Evolutionary conservation across 148 eudicot genomes (phyloP).

Genomic region (Rhododendron vialii): DNA sequence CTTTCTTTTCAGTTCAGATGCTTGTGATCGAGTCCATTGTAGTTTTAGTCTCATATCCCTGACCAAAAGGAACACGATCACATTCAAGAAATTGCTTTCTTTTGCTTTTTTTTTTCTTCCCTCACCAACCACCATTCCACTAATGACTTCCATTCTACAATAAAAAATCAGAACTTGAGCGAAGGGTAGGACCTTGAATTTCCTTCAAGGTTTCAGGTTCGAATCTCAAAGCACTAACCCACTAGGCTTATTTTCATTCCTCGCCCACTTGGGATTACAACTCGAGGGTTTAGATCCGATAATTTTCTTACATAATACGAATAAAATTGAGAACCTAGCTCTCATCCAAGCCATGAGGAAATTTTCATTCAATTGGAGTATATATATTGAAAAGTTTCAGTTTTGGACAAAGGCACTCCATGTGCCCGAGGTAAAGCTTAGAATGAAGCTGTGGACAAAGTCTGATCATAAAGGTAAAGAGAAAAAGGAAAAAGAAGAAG

Average conservation of each 20-base stretch:
- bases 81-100: not conserved
- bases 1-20: not conserved
- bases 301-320: not conserved
- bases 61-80: not conserved
- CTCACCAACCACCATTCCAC: not conserved
- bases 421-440: not conserved
- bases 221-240: not conserved
- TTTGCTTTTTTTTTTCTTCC: not conserved
- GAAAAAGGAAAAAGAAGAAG: not conserved
- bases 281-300: not conserved
- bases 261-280: not conserved
- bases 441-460: not conserved
- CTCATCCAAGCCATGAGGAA: not conserved
- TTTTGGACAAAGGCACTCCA: not conserved
- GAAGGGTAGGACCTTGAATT: not conserved
- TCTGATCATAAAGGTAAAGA: not conserved
- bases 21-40: not conserved
- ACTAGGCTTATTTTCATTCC: not conserved
- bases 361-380: not conserved
- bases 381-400: no score
- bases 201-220: not conserved
- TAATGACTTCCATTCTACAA: not conserved
- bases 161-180: not conserved
- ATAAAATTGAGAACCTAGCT: not conserved
- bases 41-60: not conserved